phyloP scores from a whole-genome alignment of 371 early-diverging fungal species.

The Actinomortierella ambigua region DNA sequence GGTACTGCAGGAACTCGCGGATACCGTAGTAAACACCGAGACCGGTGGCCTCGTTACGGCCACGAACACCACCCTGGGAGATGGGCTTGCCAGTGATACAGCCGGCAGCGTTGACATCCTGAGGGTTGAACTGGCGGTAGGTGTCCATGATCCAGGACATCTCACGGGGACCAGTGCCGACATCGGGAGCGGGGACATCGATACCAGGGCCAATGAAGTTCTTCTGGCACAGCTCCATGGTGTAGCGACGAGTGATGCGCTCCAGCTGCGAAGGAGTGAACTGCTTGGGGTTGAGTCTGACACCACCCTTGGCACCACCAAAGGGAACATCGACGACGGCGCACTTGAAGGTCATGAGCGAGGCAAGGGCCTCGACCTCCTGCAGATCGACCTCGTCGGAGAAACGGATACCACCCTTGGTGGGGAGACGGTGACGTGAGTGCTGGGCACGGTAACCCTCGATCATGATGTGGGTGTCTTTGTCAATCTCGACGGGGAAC shows the following conservation, averaged over 20 bases:
- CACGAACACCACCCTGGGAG: constrained; percentile 88
- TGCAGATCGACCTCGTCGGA: constrained; percentile 83
- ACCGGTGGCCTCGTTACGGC: constrained; percentile 90
- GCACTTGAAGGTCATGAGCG: constrained; percentile 92
- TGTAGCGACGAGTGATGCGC: constrained; percentile 88
- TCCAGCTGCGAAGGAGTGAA: constrained; percentile 82
- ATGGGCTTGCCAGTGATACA: constrained; percentile 93
- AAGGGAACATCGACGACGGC: constrained; percentile 93
- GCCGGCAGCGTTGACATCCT: constrained; percentile 83
- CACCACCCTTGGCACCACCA: constrained; percentile 88
- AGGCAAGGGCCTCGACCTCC: constrained; percentile 83
- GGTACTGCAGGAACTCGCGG: constrained; percentile 82
- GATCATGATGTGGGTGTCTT: constrained; percentile 77
- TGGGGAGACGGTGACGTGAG: constrained; percentile 86
- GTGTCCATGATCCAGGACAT: constrained; percentile 95
- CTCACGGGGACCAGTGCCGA: constrained; percentile 87
- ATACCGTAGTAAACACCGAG: constrained; percentile 88
- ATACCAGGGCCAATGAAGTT: constrained; percentile 86
- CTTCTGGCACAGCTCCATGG: constrained; percentile 92
- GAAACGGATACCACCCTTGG: constrained; percentile 89
- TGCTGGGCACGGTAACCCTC: constrained; percentile 89
- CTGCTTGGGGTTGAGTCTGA: constrained; percentile 81
- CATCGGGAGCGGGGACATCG: constrained; percentile 93
- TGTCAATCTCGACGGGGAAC: constrained; percentile 83
- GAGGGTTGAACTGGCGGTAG: constrained; percentile 85